A percentile compares a stretch with the other conserved stretches of the same genome.
These are phyloP conservation scores for Skeletonema marinoi DNA, from an alignment of 108 stramenopile species.

Conservation along the genomic window DNA sequence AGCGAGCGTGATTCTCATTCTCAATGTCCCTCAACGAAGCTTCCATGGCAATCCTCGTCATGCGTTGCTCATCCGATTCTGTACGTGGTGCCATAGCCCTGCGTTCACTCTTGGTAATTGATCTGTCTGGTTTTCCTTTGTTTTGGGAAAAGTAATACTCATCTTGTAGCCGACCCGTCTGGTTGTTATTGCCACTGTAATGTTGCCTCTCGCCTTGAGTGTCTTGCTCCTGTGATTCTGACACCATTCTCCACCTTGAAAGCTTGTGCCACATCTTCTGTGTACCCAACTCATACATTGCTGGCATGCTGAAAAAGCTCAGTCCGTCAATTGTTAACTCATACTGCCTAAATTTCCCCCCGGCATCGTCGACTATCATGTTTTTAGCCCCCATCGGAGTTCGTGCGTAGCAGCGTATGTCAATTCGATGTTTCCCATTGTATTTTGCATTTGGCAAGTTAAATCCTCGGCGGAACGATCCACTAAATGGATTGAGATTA, in stretches of 20 bases:
- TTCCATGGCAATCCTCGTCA: conserved; percentile 40
- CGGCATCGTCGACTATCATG: conserved; percentile 32
- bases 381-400: conserved; percentile 46
- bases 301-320: conserved; percentile 81
- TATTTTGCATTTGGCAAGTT: conserved; percentile 27
- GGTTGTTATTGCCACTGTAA: background rate
- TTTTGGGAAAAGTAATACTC: conserved; percentile 40
- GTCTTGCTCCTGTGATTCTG: conserved; percentile 3
- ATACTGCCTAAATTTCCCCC: conserved; percentile 82
- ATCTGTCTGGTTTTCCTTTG: background rate
- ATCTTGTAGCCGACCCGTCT: conserved; percentile 38
- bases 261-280: conserved; percentile 48
- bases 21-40: conserved; percentile 36
- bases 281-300: conserved; percentile 70
- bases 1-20: background rate
- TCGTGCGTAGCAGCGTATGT: conserved; percentile 41
- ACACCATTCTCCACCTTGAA: conserved; percentile 29
- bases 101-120: conserved; percentile 27
- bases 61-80: conserved; percentile 36
- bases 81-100: conserved; percentile 38
- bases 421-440: conserved; percentile 41
- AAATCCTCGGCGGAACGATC: conserved; percentile 38
- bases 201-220: background rate
- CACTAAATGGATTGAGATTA: conserved; percentile 33
- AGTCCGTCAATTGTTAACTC: conserved; percentile 85